Evolutionary conservation across 495 filamentous ascomycete species (phyloP), one percentile per base, ranked within the genome.

Genomic region (Lentithecium fluviatile): DNA sequence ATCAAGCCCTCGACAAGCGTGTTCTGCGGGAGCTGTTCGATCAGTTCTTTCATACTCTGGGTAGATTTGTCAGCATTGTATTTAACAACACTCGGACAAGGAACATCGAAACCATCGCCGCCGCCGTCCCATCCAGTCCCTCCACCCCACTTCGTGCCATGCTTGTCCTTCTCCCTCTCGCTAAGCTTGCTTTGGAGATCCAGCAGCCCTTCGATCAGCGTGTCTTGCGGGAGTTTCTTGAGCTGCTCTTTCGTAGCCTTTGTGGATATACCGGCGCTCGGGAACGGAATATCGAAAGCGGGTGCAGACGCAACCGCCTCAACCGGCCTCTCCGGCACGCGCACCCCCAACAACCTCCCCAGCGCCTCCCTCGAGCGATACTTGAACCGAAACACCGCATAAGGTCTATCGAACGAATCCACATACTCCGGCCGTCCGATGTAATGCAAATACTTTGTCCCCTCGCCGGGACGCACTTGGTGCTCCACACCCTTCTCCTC

Each of bases 341-440:
- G 46, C 15, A 38, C 19, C 15, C 21, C 47, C 2, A 60, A 23
- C 3, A 68, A n/a, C 15, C 34, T 32, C 12, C 37, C 48, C 45
- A 69, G 40, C 25, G 36, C 37, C 58, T 63, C 67, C 51, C 61
- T 68, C 34, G 64, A 66, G 6, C 77, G 71, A 61, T 80, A 81
- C 45, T 75, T 77, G 71, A 81, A 81, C 11, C 69, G 48, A 62
- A 81, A 80, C 0, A 78, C 72, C 3, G 78, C 78, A 54, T 79
- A 81, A 25, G 78, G 78, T 23, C 66, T 70, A 21, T 74, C 69
- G 40, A 75, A 66, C 0, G 51, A 63, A 58, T 79, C 77, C 48
- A 78, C 50, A 64, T 79, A 79, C 19, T 66, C 60, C 7, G 78
- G 77, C 8, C 64, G 62, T 11, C 58, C 59, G 3, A 56, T 58